Evolutionary conservation across 495 filamentous ascomycete genomes (phyloP), one percentile per base, ranked within the genome.

Genomic region (Tuber indicum): DNA sequence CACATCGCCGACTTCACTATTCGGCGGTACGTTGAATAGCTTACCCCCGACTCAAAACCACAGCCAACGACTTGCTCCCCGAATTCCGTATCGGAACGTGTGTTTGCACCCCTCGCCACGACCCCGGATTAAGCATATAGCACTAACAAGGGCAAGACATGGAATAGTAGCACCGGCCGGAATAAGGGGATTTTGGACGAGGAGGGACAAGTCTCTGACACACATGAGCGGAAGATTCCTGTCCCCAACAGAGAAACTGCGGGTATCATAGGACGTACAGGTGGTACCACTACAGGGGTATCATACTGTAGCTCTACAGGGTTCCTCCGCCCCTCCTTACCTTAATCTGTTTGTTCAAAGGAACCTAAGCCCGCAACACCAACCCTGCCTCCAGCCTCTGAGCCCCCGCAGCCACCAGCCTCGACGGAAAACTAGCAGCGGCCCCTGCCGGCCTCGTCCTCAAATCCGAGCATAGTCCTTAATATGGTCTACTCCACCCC

Each of bases 171-270:
- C 5, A 85, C 87, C 41, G 83, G 84, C 12, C 87, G 86, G 77
- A 81, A 81, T 0, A 84, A 77, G 17, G 86, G 87, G 0, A 81
- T 88, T 42, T 81, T 84, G 71, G 88, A 87, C 62, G 87, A 88
- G 79, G 87, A 88, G 80, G 85, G 85, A 32, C 86, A 88, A 75
- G 83, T 85, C 1, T 86, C 86, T 36, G 86, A 87, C 43, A 26
- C 49, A 87, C 43, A 26, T 46, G 9, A 84, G 82, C 0, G 87
- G 87, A 0, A 83, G 86, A 9, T 85, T 88, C 70, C 87, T 49
- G 86, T 88, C 3, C 74, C 87, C 69, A 88, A 87, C 49, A 79
- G 86, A 0, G 85, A 87, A 49, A 80, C 78, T 0, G 66, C 81
- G 16, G 81, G 80, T 49, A 32, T 32, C 32, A 32, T 1, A 85